A percentile compares a stretch with the other conserved stretches of the same genome.
Evolutionary conservation across 352 stramenopile genomes (phyloP).

Genomic region (Pythium phragmiticola): DNA sequence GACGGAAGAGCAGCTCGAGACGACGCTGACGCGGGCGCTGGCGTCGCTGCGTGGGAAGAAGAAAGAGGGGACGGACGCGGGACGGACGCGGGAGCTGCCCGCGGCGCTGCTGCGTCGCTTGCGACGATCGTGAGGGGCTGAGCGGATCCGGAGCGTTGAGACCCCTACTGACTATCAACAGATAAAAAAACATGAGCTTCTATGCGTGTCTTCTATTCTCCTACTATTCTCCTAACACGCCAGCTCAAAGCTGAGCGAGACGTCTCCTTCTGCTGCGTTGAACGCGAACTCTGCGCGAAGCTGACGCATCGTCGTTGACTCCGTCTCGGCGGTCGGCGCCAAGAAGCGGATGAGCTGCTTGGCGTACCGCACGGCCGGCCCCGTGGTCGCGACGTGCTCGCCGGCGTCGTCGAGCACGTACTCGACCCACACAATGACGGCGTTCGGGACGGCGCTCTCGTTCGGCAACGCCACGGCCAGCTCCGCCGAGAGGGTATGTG

Average conservation of each 20-base stretch:
- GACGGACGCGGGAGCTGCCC: conserved; percentile 18
- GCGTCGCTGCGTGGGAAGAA: conserved; percentile 37
- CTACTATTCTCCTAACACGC: conserved; percentile 2
- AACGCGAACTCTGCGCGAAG: conserved; percentile 48
- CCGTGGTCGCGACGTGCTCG: conserved; percentile 49
- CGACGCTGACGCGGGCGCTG: conserved; percentile 34
- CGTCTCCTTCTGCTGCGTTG: conserved; percentile 55
- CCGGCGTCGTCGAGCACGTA: conserved; percentile 49
- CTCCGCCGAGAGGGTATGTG: conserved; percentile 35
- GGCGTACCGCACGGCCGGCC: conserved; percentile 52
- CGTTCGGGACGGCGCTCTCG: conserved; percentile 35
- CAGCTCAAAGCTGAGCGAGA: conserved; percentile 48
- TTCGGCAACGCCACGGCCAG: conserved; percentile 22
- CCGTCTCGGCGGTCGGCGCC: conserved; percentile 8
- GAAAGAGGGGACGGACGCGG: conserved; percentile 29
- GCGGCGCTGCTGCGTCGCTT: conserved; percentile 18
- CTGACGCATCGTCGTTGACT: neutral
- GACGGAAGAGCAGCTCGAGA: conserved; percentile 47
- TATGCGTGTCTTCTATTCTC: neutral
- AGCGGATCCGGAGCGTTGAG: neutral
- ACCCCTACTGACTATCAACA: neutral
- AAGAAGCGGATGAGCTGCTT: conserved; percentile 83
- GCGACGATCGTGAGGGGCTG: conserved; percentile 1
- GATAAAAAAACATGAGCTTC: neutral
- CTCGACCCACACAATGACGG: conserved; percentile 75